Evolutionary conservation across 2,329 filamentous ascomycete genomes (phyloP), one percentile per base, ranked within the genome.

Genomic region (Lachnellula subtilissima): DNA sequence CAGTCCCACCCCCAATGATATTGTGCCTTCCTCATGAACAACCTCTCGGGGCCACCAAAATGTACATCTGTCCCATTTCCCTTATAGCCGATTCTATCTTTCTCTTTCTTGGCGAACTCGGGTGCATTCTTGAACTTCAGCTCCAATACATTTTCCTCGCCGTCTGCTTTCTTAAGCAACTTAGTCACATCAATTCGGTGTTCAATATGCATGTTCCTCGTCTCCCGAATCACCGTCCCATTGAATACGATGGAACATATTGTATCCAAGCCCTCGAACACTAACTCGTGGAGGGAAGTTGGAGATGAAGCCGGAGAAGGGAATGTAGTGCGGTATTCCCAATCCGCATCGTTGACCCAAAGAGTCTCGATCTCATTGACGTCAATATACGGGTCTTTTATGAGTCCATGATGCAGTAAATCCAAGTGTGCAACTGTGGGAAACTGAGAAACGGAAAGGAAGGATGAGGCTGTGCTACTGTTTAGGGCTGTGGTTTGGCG

Each of bases 1-100:
- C 84, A 87, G 64, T 88, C 85, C 85, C 85, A 88, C 4, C 85
- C 66, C 65, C 83, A 88, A 62, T 87, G 81, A 62, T 85, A 88
- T 68, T 88, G 85, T 0, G 84, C 82, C 65, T 88, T 88, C n/a
- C 85, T 73, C 0, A 83, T 78, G 3, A 77, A 77, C 12, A 82
- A 46, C n/a, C 65, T 55, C 50, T 67, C 65, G 2, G 66, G 76
- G 35, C 76, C 76, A 32, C 76, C 76, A 58, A 81, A 80, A 32
- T 75, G 70, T 36, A 81, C 74, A 58, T 79, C 74, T 3, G 80
- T 66, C 2, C 67, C 67, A 61, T 78, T 75, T 4, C 71, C 69
- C 22, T 69, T 69, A 17, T 74, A 70, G 6, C 69, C 60, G 28
- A 62, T 62, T 35, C 61, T 59, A 48, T 61, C 57, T 61, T 60